Conservation (phyloP, 176 grass and related monocot species). For the Olyra latifolia region DNA sequence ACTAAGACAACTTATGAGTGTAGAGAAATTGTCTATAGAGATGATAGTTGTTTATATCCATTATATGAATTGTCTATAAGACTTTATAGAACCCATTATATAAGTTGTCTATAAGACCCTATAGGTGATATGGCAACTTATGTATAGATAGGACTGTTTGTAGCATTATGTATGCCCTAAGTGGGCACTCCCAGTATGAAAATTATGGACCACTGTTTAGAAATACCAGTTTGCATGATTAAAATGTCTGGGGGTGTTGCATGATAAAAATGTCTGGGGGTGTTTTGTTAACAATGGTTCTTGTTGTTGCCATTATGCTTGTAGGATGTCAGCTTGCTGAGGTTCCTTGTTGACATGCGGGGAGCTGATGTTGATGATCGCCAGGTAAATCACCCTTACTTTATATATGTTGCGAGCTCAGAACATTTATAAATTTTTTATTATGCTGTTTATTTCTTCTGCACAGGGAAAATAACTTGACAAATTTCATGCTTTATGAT, state of each 20-base stretch:
- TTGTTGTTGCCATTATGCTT: conserved; percentile 23
- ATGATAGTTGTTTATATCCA: too few relatives aligned
- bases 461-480: conserved; percentile 17
- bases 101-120: too few relatives aligned
- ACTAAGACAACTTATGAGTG: too few relatives aligned
- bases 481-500: conserved; percentile 27
- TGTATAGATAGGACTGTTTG: too few relatives aligned
- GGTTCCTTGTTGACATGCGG: conserved; percentile 97
- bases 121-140: too few relatives aligned
- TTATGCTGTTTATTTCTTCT: conserved; percentile 6
- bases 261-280: neutral
- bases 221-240: neutral
- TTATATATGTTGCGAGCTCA: neutral
- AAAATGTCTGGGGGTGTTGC: too few relatives aligned
- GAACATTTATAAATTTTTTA: conserved; percentile 7
- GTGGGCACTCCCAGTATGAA: too few relatives aligned
- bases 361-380: conserved; percentile 90
- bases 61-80: too few relatives aligned
- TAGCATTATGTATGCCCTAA: too few relatives aligned
- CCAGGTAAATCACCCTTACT: conserved; percentile 61
- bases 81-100: too few relatives aligned
- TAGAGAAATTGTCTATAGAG: too few relatives aligned
- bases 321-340: conserved; percentile 90
- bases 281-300: conserved; percentile 11
- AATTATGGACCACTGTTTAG: too few relatives aligned